phyloP scores from a whole-genome alignment of 768 basidiomycete species.

The Gyrodon lividus region DNA sequence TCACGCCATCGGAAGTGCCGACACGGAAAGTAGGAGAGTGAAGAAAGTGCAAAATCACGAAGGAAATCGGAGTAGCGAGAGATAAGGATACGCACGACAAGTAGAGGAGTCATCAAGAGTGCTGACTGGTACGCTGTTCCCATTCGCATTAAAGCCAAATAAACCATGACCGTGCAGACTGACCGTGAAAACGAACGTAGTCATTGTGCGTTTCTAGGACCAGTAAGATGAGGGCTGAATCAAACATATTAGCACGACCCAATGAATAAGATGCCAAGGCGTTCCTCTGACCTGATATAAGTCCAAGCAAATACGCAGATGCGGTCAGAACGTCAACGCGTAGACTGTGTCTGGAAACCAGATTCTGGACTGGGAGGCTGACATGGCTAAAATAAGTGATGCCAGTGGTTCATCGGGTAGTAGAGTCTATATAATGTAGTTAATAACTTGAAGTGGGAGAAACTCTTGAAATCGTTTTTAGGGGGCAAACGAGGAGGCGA shows the following conservation, averaged over 20 bases:
- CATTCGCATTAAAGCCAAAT: constrained; percentile 7
- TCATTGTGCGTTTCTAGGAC: constrained; percentile 78
- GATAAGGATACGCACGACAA: constrained; percentile 54
- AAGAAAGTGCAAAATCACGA: constrained; percentile 50
- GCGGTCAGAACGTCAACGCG: constrained; percentile 69
- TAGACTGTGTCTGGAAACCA: constrained; percentile 65
- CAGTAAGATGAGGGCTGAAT: constrained; percentile 58
- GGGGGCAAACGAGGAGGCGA: constrained; percentile 57
- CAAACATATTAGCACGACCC: neutral
- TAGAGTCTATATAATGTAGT: constrained; percentile 40
- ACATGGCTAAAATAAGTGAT: no score
- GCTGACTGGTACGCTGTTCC: constrained; percentile 75
- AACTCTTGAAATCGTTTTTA: constrained; percentile 26
- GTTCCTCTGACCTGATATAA: constrained; percentile 60
- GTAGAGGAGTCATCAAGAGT: constrained; percentile 61
- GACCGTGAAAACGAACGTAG: constrained; percentile 77
- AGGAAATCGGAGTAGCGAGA: constrained; percentile 55
- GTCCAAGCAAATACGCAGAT: constrained; percentile 65
- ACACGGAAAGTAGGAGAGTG: constrained; percentile 43
- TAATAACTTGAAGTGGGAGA: neutral
- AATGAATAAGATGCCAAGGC: neutral
- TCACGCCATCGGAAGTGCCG: constrained; percentile 56
- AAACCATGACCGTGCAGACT: constrained; percentile 19
- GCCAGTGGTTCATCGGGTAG: constrained; percentile 51
- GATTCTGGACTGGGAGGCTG: constrained; percentile 36